A percentile compares a stretch with the other conserved stretches of the same genome.
phyloP scores from a whole-genome alignment of 441 rosid species.

The Euphorbia schlechtendalii region DNA sequence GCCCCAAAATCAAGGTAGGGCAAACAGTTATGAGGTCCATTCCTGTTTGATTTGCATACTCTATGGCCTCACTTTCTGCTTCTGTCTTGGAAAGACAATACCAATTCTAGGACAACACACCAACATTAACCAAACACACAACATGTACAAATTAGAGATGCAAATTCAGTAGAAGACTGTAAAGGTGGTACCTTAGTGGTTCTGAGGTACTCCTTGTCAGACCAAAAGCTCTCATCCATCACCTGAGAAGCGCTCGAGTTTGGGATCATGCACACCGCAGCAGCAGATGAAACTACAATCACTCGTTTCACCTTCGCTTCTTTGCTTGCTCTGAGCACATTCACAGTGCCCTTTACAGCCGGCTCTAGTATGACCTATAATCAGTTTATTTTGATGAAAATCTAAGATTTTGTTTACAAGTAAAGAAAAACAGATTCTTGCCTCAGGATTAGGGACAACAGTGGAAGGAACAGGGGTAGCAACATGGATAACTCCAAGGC shows the following conservation, averaged over 20 bases:
- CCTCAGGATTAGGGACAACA: slow-evolving; percentile 55
- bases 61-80: slow-evolving; percentile 69
- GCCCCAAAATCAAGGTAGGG: slow-evolving; percentile 30
- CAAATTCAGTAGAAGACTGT: not conserved
- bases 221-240: slow-evolving; percentile 63
- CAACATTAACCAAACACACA: not conserved
- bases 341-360: slow-evolving; percentile 41
- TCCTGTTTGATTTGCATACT: slow-evolving; percentile 47
- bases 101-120: slow-evolving; percentile 19
- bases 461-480: slow-evolving; percentile 54
- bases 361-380: slow-evolving; percentile 53
- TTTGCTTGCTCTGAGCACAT: slow-evolving; percentile 60
- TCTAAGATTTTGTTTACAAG: not conserved
- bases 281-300: slow-evolving; percentile 53
- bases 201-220: slow-evolving; percentile 57
- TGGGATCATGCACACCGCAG: slow-evolving; percentile 55
- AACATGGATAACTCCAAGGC: slow-evolving; percentile 59
- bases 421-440: slow-evolving; percentile 8
- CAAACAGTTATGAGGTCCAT: slow-evolving; percentile 56
- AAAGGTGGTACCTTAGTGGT: slow-evolving; percentile 36
- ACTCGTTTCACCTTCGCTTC: slow-evolving; percentile 59
- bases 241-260: slow-evolving; percentile 40
- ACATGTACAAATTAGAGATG: not conserved
- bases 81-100: slow-evolving; percentile 47
- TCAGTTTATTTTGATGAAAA: not conserved